Base-by-base conservation (phyloP, 2,329 filamentous ascomycete genomes). In the Didymella arachidicola region DNA sequence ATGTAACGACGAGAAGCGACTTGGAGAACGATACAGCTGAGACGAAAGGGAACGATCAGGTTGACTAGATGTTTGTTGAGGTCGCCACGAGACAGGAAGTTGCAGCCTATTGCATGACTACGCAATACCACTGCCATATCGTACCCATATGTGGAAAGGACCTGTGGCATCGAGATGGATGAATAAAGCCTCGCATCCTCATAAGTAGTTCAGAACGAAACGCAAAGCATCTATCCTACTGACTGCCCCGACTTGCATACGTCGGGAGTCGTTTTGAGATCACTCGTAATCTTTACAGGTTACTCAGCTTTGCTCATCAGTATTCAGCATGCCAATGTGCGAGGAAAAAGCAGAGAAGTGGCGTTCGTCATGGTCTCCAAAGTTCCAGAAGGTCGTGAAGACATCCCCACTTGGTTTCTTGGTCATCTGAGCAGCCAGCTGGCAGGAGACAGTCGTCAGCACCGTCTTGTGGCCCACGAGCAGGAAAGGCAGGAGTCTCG, bases 391-490 rank as follows among this genome's bases (percentile, higher is more conserved):
- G 18, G 2, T 7, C 18, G 19, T 41, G 18, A 22, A 3, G n/a
- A 14, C n/a, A 10, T 41, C 18, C 4, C 29, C 52, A 57, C 34
- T 41, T 57, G 41, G 45, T 12, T 7, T 2, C 0, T 10, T n/a
- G 16, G 8, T 29, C 44, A 29, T 29, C 43, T 48, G 29, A 36
- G 27, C 11, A 41, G 36, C 32, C 27, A 22, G 7, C 46, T 29
- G 27, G 27, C 41, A 29, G 38, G 43, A 57, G 48, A 36, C 48
- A 46, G 11, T 22, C 34, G 41, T 36, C 38, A n/a, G 30, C 8
- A 30, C 11, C 42, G 18, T 52, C 29, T 53, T 44, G 43, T 45
- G 26, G 45, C 30, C 55, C 32, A 36, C 27, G 12, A 26, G 41
- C 38, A 56, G 11, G 29, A 41, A 22, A 52, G 11, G 16, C 10